Percentiles rank a stretch among this genome's conserved stretches.
Evolutionary conservation across 2,329 filamentous ascomycete species (phyloP).

Genomic region (Arthrobotrys sphaeroides): DNA sequence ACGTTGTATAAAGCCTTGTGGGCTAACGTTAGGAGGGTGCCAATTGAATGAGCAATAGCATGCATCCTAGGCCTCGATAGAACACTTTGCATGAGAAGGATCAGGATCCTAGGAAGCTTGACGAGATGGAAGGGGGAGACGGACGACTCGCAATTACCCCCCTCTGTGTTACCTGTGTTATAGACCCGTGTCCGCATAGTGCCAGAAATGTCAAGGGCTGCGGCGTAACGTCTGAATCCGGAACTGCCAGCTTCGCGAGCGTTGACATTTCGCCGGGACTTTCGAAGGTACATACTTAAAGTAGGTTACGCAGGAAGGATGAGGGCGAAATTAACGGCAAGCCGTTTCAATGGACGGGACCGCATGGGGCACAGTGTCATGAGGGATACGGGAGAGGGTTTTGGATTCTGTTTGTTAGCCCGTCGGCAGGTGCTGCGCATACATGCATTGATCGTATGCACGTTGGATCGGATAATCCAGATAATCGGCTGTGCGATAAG

Average conservation of each 20-base stretch:
- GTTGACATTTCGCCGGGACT: background rate
- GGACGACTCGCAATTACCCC: background rate
- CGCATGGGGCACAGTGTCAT: background rate
- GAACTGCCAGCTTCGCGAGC: background rate
- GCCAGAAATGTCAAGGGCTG: slow-evolving; percentile 10
- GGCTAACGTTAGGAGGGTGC: no score
- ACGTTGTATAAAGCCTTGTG: no score
- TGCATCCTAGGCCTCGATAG: no score
- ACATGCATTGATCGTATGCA: background rate
- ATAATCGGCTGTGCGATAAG: no score
- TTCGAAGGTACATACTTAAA: background rate
- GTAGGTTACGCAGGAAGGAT: slow-evolving; percentile 33
- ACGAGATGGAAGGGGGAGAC: background rate
- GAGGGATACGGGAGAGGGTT: background rate
- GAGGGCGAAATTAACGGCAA: slow-evolving; percentile 8
- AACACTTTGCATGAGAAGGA: no score
- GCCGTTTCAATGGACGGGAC: slow-evolving; percentile 3
- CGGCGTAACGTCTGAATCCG: slow-evolving; percentile 40
- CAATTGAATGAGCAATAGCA: no score
- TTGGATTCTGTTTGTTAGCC: background rate
- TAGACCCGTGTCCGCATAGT: background rate
- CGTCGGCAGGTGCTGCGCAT: background rate
- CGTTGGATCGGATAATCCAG: no score
- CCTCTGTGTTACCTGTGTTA: slow-evolving; percentile 4
- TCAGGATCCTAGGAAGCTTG: no score